phyloP scores from a whole-genome alignment of 2,329 filamentous ascomycete species.

The Escovopsis sp. region DNA sequence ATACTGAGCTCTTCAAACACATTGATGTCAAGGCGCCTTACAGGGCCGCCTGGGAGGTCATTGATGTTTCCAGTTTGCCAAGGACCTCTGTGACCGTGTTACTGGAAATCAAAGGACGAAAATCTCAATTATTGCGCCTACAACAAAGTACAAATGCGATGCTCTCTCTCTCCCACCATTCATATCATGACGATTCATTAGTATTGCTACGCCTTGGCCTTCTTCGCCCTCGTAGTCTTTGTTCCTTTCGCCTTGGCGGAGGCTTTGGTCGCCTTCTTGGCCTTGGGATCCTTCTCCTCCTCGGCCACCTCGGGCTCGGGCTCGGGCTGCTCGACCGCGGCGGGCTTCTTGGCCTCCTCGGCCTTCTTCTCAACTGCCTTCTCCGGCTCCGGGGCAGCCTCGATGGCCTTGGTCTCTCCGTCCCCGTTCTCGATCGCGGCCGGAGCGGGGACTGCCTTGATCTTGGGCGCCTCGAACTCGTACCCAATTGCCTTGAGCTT shows the following conservation, averaged over 20 bases:
- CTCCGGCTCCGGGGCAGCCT: conserved; percentile 19
- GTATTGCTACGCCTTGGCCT: conserved; percentile 20
- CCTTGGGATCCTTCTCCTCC: conserved; percentile 15
- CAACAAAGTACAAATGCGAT: conserved; percentile 1
- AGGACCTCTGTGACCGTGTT: no score
- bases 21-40: no score
- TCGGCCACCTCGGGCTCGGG: conserved; percentile 9
- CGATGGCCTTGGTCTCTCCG: conserved; percentile 19
- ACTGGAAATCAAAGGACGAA: not conserved
- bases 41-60: no score
- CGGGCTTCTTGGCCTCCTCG: conserved; percentile 9
- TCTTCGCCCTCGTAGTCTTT: conserved; percentile 19
- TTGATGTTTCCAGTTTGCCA: not conserved
- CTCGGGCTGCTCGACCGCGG: conserved; percentile 11
- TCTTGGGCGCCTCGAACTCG: conserved; percentile 57
- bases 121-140: conserved; percentile 5
- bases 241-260: conserved; percentile 7
- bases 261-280: conserved; percentile 6
- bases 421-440: conserved; percentile 22
- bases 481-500: conserved; percentile 74
- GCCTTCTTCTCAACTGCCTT: conserved; percentile 12
- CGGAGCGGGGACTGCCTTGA: conserved; percentile 44
- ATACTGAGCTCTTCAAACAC: no score
- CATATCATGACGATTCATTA: not conserved
- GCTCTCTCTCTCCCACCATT: not conserved